phyloP scores from a whole-genome alignment of 352 stramenopile species.

The Globisporangium cylindrosporum region DNA sequence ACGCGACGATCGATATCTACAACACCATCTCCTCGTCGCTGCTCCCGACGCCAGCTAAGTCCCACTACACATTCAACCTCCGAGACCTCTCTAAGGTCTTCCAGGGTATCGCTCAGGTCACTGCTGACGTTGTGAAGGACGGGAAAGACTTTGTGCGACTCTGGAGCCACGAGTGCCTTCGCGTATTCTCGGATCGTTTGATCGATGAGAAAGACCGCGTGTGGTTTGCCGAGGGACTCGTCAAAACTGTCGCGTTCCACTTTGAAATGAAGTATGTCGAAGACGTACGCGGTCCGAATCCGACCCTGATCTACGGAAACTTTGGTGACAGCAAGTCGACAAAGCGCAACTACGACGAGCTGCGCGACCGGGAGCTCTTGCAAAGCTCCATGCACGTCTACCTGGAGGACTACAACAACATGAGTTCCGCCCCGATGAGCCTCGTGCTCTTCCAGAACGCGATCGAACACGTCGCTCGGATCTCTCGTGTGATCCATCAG shows the following conservation, averaged over 20 bases:
- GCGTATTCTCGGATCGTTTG: conserved; percentile 90
- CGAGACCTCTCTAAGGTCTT: conserved; percentile 93
- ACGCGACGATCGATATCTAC: conserved; percentile 91
- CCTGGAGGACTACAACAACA: conserved; percentile 95
- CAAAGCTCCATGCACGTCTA: conserved; percentile 89
- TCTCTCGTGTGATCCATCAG: conserved; percentile 91
- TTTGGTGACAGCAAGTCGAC: conserved; percentile 80
- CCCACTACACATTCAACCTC: conserved; percentile 95
- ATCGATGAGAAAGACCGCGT: conserved; percentile 86
- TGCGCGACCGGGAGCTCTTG: conserved; percentile 79
- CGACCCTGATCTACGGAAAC: conserved; percentile 86
- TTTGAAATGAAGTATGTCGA: conserved; percentile 80
- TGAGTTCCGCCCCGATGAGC: conserved; percentile 91
- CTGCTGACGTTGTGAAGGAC: conserved; percentile 75
- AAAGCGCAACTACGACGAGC: conserved; percentile 85
- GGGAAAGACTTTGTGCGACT: conserved; percentile 84
- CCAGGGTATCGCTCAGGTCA: conserved; percentile 86
- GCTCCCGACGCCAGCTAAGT: conserved; percentile 92
- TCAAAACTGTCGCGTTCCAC: conserved; percentile 63
- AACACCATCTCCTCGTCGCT: conserved; percentile 87
- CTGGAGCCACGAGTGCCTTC: conserved; percentile 91
- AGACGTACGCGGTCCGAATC: conserved; percentile 53
- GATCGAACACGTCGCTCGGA: conserved; percentile 92
- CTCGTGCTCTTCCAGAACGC: conserved; percentile 95
- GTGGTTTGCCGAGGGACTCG: conserved; percentile 84